Base-by-base conservation (phyloP, 192 early-diverging fungal genomes). In the Coemansia sp. region DNA sequence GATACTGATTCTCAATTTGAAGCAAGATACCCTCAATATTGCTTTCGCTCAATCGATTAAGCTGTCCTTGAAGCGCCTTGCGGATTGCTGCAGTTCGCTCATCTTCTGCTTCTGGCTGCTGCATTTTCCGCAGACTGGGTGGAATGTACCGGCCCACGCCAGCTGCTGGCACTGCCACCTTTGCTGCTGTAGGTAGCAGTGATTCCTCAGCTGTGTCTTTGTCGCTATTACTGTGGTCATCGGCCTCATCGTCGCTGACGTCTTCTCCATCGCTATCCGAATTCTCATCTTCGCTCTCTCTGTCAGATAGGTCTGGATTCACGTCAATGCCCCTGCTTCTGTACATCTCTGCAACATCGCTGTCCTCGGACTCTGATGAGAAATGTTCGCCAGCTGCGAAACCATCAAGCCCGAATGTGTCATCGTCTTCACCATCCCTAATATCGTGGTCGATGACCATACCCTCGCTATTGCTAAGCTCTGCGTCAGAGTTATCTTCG, bases 11-110 rank as follows among this genome's bases (percentile, higher is more conserved):
- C 62, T 97, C 93, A 49, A 96, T 84, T 19, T 88, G 88, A 53
- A 79, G 52, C 5, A 98, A 70, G 52, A 98, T 97, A 16, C 85
- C 85, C 60, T 94, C 94, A 24, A 98, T 88, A 68, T 98, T 98
- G 71, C 88, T 85, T 70, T 95, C 94, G 73, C 89, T 94, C 61
- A 97, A 80, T 48, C 88, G 60, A 55, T 98, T 98, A 7, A 97
- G 78, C 56, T 90, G 86, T 59, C 96, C 96, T 68, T 94, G 92
- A 2, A 97, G 62, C 52, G 87, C 87, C 24, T 89, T 83, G 57
- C 94, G 89, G 7, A 97, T 81, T 12, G 91, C 85, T 4, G 84
- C 72, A 27, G 89, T 81, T n/a, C 87, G 83, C 74, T 75, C 73
- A 23, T 71, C 73, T 24, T 96, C 93, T 25, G 76, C 82, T 48